Evolutionary conservation across 306 rosid genomes (phyloP).

Genomic region (Senna tora): DNA sequence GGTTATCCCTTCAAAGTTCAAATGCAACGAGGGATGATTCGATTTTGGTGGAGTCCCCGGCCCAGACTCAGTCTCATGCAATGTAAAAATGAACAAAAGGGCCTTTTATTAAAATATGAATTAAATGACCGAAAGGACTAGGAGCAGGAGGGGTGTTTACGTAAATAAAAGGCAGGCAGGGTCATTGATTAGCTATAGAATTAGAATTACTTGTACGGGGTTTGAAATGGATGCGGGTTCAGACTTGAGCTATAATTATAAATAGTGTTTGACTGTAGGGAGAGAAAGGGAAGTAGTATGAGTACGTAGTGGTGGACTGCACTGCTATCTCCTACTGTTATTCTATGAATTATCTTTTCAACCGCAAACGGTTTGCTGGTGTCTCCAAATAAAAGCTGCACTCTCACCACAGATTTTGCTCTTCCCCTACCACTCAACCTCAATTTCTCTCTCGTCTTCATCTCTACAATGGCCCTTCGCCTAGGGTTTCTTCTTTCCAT

Average conservation of each 20-base stretch:
- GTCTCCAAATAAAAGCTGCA: neutral
- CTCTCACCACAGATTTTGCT: neutral
- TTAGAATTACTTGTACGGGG: no score
- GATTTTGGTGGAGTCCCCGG: no score
- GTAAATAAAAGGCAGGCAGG: no score
- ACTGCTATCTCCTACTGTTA: neutral
- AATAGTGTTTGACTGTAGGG: neutral
- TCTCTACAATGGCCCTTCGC: constrained; percentile 51
- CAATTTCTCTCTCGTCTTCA: neutral
- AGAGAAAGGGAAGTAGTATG: neutral
- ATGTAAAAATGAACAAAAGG: no score
- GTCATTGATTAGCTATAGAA: no score
- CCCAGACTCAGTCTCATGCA: no score
- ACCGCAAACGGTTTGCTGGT: constrained; percentile 45
- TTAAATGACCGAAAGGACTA: constrained; percentile 40
- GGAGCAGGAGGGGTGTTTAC: constrained; percentile 25
- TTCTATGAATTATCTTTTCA: neutral
- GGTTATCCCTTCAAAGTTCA: no score
- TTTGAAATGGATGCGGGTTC: neutral
- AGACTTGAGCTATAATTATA: neutral
- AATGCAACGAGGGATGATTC: no score
- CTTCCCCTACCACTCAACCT: neutral
- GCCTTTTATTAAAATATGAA: no score
- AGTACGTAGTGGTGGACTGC: neutral
- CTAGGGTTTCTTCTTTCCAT: constrained; percentile 42